phyloP scores from a whole-genome alignment of 1,139 yeast genomes.

The Arxiozyma heterogenica region DNA sequence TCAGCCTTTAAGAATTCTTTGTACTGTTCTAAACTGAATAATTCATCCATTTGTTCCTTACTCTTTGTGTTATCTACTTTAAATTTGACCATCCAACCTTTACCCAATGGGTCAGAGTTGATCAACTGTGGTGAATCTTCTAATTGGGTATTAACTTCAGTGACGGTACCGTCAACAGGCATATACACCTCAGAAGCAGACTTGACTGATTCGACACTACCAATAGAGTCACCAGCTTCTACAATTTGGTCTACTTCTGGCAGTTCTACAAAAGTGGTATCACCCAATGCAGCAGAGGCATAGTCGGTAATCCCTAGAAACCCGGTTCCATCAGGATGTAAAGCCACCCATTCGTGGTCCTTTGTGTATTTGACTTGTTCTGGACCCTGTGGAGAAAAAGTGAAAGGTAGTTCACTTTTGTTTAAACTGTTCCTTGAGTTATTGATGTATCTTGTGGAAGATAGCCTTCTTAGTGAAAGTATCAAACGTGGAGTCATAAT shows the following conservation, averaged over 20 bases:
- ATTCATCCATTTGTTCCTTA: slow-evolving; percentile 29
- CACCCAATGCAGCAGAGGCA: slow-evolving; percentile 98
- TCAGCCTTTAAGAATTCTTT: slow-evolving; percentile 52
- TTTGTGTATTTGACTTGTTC: slow-evolving; percentile 55
- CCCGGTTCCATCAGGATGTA: slow-evolving; percentile 71
- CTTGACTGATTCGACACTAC: slow-evolving; percentile 91
- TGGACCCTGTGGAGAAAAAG: slow-evolving; percentile 26
- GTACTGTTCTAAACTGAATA: slow-evolving; percentile 53
- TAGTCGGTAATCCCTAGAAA: slow-evolving; percentile 88
- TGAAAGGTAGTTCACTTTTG: slow-evolving; percentile 27
- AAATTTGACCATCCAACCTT: slow-evolving; percentile 80
- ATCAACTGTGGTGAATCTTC: slow-evolving; percentile 68
- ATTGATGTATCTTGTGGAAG: slow-evolving; percentile 2
- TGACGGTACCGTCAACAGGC: slow-evolving; percentile 72
- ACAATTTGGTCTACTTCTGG: slow-evolving; percentile 66
- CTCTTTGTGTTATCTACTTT: slow-evolving; percentile 31
- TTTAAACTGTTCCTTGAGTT: slow-evolving; percentile 18
- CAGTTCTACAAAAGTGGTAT: slow-evolving; percentile 87
- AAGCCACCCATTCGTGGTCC: slow-evolving; percentile 95
- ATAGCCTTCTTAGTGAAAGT: slow-evolving; percentile 15
- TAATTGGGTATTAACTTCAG: slow-evolving; percentile 60
- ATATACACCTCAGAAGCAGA: slow-evolving; percentile 88
- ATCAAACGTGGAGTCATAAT: slow-evolving; percentile 7
- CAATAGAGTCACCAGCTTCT: slow-evolving; percentile 72
- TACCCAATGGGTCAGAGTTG: slow-evolving; percentile 85